Evolutionary conservation across 805 yeast genomes (phyloP), one percentile per base, ranked within the genome.

Genomic region (Phaffomyces thermotolerans): DNA sequence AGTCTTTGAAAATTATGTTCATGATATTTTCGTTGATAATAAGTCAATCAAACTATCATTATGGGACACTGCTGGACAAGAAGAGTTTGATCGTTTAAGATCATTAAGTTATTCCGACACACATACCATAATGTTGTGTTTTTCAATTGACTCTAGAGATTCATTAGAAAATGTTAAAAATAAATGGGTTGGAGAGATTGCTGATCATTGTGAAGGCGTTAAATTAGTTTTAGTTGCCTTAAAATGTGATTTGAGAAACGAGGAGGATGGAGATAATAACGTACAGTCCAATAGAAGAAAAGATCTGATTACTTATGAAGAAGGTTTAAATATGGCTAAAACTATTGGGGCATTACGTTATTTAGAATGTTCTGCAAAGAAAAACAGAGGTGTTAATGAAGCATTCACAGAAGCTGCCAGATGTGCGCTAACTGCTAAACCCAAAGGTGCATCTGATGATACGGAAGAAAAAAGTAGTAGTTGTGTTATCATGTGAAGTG

Each of bases 11-110:
- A 91, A 91, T 68, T 91, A 91, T 62, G 95, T 90, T 47, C 98
- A 91, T 65, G 98, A 91, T 62, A 93, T 91, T 51, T 91, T 87
- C 66, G 89, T 91, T 43, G 99, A 91, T 62, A 91, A 91, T 41
- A 88, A 87, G 62, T 88, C 93, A 40, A 85, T 91, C 56, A 95
- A 90, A 58, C 69, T 91, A 45, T 89, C 96, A 14, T 70, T 91
- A 43, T 93, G 99, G 99, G 99, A 91, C 63, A 91, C 99, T 6
- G 99, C 99, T 2, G 99, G 99, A 8, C 99, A 91, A 70, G 99
- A 91, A 67, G 99, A 91, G 67, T 91, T 91, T 56, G 99, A 91
- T 64, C 76, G 97, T 50, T 73, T 91, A 63, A 78, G 99, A 63
- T 87, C 97, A 1, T 72, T 91, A 48, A 84, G 95, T 40, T 93